These are phyloP conservation scores for Candida orba DNA, from an alignment of 805 yeast species.

Conservation along the genomic window DNA sequence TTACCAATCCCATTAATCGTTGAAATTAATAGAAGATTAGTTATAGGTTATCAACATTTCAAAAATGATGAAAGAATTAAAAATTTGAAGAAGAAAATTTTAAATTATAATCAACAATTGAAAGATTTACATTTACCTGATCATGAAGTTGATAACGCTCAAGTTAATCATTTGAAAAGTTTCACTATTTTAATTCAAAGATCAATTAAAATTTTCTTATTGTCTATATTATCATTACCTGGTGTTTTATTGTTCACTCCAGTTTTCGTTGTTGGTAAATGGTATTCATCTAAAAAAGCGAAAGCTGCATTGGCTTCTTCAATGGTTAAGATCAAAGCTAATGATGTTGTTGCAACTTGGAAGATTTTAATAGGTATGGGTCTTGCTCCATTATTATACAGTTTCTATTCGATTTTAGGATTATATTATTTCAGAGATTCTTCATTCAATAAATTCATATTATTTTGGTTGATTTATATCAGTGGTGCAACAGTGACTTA, in stretches of 20 bases:
- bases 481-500: slow-evolving; percentile 70
- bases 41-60: slow-evolving; percentile 71
- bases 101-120: slow-evolving; percentile 61
- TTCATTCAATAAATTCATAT: slow-evolving; percentile 24
- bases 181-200: slow-evolving; percentile 50
- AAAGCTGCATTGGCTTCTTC: slow-evolving; percentile 76
- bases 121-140: slow-evolving; percentile 54
- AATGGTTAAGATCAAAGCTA: slow-evolving; percentile 84
- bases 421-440: slow-evolving; percentile 28
- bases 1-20: slow-evolving; percentile 78
- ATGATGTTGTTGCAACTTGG: slow-evolving; percentile 97
- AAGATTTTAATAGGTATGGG: slow-evolving; percentile 86
- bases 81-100: slow-evolving; percentile 52
- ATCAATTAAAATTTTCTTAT: slow-evolving; percentile 44
- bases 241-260: slow-evolving; percentile 88
- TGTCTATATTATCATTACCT: slow-evolving; percentile 68
- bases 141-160: slow-evolving; percentile 43
- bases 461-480: slow-evolving; percentile 43
- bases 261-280: slow-evolving; percentile 71
- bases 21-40: slow-evolving; percentile 84
- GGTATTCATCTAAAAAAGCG: slow-evolving; percentile 67
- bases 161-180: slow-evolving; percentile 43
- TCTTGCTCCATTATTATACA: slow-evolving; percentile 79
- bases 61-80: slow-evolving; percentile 64
- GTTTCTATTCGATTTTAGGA: slow-evolving; percentile 66